A percentile compares a stretch with the other conserved stretches of the same genome.
phyloP scores from a whole-genome alignment of 2,329 filamentous ascomycete species.

The Chalara sp. region DNA sequence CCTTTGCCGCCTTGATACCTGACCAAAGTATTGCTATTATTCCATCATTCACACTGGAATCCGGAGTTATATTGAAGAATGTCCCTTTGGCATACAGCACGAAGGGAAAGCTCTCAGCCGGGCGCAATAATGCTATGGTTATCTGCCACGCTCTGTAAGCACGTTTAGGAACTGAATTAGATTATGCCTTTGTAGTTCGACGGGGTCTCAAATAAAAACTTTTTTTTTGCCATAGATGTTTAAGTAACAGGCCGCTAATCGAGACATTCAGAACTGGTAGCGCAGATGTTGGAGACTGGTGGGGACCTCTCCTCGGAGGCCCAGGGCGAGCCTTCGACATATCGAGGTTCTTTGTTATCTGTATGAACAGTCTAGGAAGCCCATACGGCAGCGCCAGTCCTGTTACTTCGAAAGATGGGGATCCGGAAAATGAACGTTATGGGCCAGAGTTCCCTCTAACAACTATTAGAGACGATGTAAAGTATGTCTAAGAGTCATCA shows the following conservation, averaged over 20 bases:
- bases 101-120: constrained; percentile 51
- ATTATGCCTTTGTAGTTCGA: background rate
- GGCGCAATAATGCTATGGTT: constrained; percentile 62
- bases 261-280: constrained; percentile 54
- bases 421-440: constrained; percentile 67
- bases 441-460: constrained; percentile 95
- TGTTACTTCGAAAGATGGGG: constrained; percentile 80
- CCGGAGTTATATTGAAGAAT: constrained; percentile 76
- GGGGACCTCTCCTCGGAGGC: constrained; percentile 75
- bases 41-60: constrained; percentile 88
- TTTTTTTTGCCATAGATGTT: too few relatives aligned
- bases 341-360: constrained; percentile 77
- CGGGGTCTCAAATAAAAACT: too few relatives aligned
- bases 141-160: constrained; percentile 71
- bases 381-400: constrained; percentile 85
- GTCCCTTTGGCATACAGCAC: constrained; percentile 63
- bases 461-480: constrained; percentile 91
- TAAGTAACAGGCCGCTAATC: too few relatives aligned
- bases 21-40: constrained; percentile 83
- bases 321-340: constrained; percentile 75
- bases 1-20: constrained; percentile 77
- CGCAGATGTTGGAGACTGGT: constrained; percentile 82
- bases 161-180: background rate
- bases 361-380: constrained; percentile 79
- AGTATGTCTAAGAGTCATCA: constrained; percentile 45